Conservation (phyloP, 2,329 filamentous ascomycete species). For the Penicillium sp. region DNA sequence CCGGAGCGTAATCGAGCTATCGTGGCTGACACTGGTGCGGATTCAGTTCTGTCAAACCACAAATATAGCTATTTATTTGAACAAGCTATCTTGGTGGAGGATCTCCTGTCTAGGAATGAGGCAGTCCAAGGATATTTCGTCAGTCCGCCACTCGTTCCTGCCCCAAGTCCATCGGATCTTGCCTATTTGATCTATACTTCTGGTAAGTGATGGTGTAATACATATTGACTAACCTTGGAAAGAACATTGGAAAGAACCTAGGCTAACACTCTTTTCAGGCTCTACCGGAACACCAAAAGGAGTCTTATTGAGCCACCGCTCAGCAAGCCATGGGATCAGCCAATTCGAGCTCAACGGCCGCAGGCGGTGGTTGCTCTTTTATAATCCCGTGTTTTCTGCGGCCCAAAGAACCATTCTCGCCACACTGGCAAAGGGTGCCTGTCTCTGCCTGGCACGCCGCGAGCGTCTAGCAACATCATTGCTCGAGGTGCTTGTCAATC, state of each 20-base stretch:
- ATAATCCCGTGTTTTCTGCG: neutral
- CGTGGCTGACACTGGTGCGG: neutral
- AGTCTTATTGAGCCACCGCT: neutral
- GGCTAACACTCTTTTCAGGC: neutral
- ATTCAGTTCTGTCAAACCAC: neutral
- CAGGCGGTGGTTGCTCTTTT: neutral
- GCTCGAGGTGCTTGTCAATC: neutral
- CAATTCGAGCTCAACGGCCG: neutral
- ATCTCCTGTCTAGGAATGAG: neutral
- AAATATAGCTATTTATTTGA: neutral
- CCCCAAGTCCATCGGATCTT: neutral
- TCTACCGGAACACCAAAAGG: neutral
- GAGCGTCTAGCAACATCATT: neutral
- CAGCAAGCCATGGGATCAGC: neutral
- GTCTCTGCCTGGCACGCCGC: neutral
- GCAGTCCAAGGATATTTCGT: neutral
- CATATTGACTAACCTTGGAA: neutral
- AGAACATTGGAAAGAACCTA: too few relatives aligned
- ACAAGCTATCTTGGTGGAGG: neutral
- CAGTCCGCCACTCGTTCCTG: neutral
- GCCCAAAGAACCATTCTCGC: neutral
- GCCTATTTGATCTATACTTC: neutral
- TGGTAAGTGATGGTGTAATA: neutral
- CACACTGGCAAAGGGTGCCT: neutral
- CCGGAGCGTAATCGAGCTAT: neutral